These are phyloP conservation scores for Auricularia auricula-judae DNA, from an alignment of 768 basidiomycete genomes.

Conservation along the genomic window DNA sequence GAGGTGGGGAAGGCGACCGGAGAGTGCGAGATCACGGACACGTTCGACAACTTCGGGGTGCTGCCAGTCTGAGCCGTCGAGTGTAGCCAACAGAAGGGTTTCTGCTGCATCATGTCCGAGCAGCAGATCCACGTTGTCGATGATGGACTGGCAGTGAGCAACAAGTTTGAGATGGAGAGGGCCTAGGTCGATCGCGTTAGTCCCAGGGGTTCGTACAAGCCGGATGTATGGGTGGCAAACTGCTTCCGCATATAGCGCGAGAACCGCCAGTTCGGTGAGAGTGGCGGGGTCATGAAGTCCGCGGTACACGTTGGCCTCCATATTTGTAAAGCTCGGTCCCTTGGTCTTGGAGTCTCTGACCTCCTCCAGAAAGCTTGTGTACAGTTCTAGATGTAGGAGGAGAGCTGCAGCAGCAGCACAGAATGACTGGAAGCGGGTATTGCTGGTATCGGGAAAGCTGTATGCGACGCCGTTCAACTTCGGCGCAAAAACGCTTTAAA, in stretches of 20 bases:
- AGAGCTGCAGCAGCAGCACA: conserved; percentile 12
- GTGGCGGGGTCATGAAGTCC: conserved; percentile 13
- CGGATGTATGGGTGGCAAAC: conserved; percentile 19
- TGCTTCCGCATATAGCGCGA: conserved; percentile 13
- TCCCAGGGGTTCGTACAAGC: conserved; percentile 8
- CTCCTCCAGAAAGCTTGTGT: conserved; percentile 13
- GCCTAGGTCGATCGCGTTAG: conserved; percentile 16
- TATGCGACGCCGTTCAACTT: conserved; percentile 1
- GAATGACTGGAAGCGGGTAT: conserved; percentile 13
- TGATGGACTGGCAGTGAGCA: conserved; percentile 8
- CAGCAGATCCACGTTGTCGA: conserved; percentile 15
- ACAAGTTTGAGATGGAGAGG: conserved; percentile 12
- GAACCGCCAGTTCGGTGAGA: conserved; percentile 14
- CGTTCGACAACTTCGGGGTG: conserved; percentile 6
- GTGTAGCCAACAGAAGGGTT: neutral
- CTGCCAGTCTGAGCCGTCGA: conserved; percentile 11
- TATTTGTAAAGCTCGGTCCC: conserved; percentile 12
- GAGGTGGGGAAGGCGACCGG: neutral
- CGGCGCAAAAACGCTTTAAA: conserved; percentile 8
- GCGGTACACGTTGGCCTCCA: conserved; percentile 17
- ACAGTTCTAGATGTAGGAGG: conserved; percentile 9
- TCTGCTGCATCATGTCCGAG: conserved; percentile 7
- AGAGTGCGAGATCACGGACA: neutral
- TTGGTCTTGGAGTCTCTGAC: conserved; percentile 11
- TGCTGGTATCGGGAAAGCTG: conserved; percentile 16